A percentile compares a stretch with the other conserved stretches of the same genome.
These are phyloP conservation scores for Ceratobasidium sp. DNA, from an alignment of 1,284 basidiomycete genomes.

Conservation along the genomic window DNA sequence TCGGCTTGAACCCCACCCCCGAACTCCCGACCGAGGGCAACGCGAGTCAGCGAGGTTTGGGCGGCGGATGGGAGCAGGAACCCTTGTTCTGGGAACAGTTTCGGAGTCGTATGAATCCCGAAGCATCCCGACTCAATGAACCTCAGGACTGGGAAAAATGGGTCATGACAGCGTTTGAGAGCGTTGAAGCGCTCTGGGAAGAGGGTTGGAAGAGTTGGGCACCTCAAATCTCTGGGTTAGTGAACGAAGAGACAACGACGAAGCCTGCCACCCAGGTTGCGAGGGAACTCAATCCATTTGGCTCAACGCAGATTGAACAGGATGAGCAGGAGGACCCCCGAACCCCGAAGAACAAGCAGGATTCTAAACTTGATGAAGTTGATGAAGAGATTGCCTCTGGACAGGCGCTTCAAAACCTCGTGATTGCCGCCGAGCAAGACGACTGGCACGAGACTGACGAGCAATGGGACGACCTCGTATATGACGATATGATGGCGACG, in stretches of 20 bases:
- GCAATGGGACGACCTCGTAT: conserved; percentile 22
- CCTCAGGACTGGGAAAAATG: conserved; percentile 60
- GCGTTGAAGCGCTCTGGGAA: conserved; percentile 78
- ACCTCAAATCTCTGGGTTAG: conserved; percentile 46
- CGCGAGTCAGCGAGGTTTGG: conserved; percentile 60
- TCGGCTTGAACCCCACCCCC: conserved; percentile 72
- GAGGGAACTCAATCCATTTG: conserved; percentile 24
- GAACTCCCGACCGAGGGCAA: conserved; percentile 69
- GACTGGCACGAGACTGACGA: conserved; percentile 32
- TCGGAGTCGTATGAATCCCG: conserved; percentile 58
- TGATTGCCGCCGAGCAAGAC: conserved; percentile 48
- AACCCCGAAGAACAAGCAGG: conserved; percentile 5
- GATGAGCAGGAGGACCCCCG: conserved; percentile 41
- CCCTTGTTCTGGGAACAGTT: conserved; percentile 71
- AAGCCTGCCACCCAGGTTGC: conserved; percentile 8
- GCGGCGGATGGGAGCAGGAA: conserved; percentile 73
- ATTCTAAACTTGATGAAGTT: conserved; percentile 54
- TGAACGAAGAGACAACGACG: conserved; percentile 8
- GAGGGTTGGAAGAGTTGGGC: conserved; percentile 63
- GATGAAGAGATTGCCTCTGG: conserved; percentile 61
- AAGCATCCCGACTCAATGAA: conserved; percentile 50
- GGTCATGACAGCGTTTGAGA: conserved; percentile 89
- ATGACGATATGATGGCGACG: conserved; percentile 25
- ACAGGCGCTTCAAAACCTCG: conserved; percentile 57
- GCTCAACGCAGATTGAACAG: conserved; percentile 23